These are phyloP conservation scores for Phytophthora idaei DNA, from an alignment of 352 stramenopile species.

Conservation along the genomic window DNA sequence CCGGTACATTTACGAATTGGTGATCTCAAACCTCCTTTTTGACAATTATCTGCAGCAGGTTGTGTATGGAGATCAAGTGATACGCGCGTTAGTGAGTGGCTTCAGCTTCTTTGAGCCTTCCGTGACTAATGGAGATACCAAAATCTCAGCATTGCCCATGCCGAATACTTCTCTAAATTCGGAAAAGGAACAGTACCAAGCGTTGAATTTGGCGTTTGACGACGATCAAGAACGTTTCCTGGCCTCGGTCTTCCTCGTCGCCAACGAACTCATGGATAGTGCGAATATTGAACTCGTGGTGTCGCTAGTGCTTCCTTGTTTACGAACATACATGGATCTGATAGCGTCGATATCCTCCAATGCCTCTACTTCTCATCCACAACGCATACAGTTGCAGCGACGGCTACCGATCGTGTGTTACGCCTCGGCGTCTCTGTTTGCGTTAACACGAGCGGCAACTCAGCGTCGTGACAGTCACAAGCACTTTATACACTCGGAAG, in stretches of 20 bases:
- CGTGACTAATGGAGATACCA: neutral
- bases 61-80: conserved; percentile 61
- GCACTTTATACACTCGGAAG: conserved; percentile 45
- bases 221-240: conserved; percentile 77
- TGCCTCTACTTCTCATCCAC: conserved; percentile 5
- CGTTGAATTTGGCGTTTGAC: conserved; percentile 52
- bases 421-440: conserved; percentile 54
- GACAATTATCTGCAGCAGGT: conserved; percentile 68
- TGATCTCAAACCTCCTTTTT: conserved; percentile 76
- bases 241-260: conserved; percentile 66
- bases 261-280: conserved; percentile 63
- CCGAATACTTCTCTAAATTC: neutral
- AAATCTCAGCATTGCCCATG: neutral
- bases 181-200: conserved; percentile 34
- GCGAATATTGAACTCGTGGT: conserved; percentile 70
- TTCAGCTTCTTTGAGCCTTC: conserved; percentile 48
- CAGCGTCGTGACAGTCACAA: conserved; percentile 60
- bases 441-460: conserved; percentile 56
- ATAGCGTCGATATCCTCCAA: conserved; percentile 2
- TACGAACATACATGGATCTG: conserved; percentile 36
- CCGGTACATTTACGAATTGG: conserved; percentile 64
- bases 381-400: conserved; percentile 34
- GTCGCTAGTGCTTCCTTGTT: conserved; percentile 50
- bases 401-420: conserved; percentile 54
- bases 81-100: conserved; percentile 56